Percentiles rank a stretch among this genome's conserved stretches.
These are phyloP conservation scores for Lichtheimia ornata DNA, from an alignment of 371 early-diverging fungal species.

Conservation along the genomic window DNA sequence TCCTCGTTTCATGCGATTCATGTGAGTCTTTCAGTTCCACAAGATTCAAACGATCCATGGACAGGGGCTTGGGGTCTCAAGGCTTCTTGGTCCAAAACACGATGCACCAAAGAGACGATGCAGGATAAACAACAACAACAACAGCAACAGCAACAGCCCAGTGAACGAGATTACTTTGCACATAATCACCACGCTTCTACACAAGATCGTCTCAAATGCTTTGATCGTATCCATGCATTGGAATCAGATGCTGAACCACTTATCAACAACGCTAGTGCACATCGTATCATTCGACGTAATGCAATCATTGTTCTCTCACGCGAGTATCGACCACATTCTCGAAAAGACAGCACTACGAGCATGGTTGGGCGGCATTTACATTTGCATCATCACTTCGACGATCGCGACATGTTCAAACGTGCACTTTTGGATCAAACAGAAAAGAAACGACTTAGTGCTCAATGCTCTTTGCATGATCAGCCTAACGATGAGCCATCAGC, in stretches of 20 bases:
- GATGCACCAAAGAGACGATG: conserved; percentile 12
- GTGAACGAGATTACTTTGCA: conserved; percentile 33
- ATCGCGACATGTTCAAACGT: conserved; percentile 36
- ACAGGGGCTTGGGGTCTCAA: conserved; percentile 54
- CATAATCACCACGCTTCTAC: conserved; percentile 24
- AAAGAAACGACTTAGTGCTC: conserved; percentile 8
- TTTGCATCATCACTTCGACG: conserved; percentile 22
- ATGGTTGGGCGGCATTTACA: conserved; percentile 15
- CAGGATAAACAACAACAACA: conserved; percentile 5
- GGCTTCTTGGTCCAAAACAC: conserved; percentile 35
- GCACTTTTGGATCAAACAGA: conserved; percentile 33
- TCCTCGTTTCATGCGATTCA: conserved; percentile 48
- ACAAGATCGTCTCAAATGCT: conserved; percentile 31
- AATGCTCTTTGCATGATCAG: conserved; percentile 38
- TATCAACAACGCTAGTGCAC: conserved; percentile 51
- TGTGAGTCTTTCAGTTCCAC: conserved; percentile 43
- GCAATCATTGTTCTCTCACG: conserved; percentile 57
- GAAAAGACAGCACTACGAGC: neutral
- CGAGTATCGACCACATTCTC: conserved; percentile 49
- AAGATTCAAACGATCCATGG: conserved; percentile 50
- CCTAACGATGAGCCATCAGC: conserved; percentile 5
- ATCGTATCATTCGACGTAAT: conserved; percentile 50
- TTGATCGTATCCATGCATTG: conserved; percentile 55
- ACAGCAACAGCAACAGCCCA: conserved; percentile 10
- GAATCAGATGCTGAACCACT: conserved; percentile 61